Percentiles rank a stretch among this genome's conserved stretches.
Conservation (phyloP, 2,329 filamentous ascomycete species). For the Colletotrichum sp. region DNA sequence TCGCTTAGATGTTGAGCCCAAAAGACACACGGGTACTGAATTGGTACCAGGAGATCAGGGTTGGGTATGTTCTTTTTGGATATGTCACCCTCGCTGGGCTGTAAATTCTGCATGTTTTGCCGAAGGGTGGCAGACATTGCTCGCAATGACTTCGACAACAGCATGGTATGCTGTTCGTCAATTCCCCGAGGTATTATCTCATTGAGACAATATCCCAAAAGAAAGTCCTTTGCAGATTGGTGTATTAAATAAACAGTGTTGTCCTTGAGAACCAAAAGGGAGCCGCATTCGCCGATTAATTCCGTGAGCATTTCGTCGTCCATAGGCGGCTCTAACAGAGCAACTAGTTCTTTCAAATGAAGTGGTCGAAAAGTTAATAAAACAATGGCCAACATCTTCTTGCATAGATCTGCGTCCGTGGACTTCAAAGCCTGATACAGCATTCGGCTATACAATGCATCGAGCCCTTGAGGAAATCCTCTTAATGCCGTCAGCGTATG, state of each 20-base stretch:
- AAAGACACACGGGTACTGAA: slow-evolving; percentile 24
- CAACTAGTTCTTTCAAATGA: slow-evolving; percentile 36
- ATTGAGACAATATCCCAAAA: slow-evolving; percentile 25
- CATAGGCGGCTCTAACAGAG: slow-evolving; percentile 16
- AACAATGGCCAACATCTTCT: too few species aligned
- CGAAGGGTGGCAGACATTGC: slow-evolving; percentile 30
- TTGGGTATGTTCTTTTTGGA: slow-evolving; percentile 25
- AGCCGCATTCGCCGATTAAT: background rate
- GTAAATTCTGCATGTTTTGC: too few species aligned
- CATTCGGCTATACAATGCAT: slow-evolving; percentile 43
- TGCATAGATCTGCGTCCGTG: slow-evolving; percentile 33
- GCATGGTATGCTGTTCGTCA: slow-evolving; percentile 31
- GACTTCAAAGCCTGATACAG: slow-evolving; percentile 33
- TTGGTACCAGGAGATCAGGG: slow-evolving; percentile 10
- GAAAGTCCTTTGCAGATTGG: slow-evolving; percentile 48
- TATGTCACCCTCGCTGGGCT: too few species aligned
- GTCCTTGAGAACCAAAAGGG: slow-evolving; percentile 34
- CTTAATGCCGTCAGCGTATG: background rate
- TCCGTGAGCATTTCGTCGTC: background rate
- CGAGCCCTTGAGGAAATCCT: slow-evolving; percentile 37
- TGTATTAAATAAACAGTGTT: slow-evolving; percentile 42
- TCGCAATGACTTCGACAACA: slow-evolving; percentile 39
- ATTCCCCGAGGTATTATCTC: slow-evolving; percentile 33
- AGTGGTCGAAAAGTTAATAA: slow-evolving; percentile 40
- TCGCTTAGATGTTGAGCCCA: slow-evolving; percentile 26